These are phyloP conservation scores for Apophysomyces ossiformis DNA, from an alignment of 371 early-diverging fungal species.

Conservation along the genomic window DNA sequence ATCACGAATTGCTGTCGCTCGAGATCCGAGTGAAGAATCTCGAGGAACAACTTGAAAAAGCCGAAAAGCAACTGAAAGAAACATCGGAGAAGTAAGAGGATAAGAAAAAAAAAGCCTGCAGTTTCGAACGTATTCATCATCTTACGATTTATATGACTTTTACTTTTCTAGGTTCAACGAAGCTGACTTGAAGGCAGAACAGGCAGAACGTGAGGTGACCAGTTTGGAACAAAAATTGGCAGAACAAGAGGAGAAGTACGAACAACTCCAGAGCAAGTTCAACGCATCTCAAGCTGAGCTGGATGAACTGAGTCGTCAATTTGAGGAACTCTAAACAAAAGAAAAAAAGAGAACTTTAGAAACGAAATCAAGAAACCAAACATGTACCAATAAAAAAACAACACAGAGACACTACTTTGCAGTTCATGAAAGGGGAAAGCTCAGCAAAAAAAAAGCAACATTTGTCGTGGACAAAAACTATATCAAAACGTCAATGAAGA, in stretches of 20 bases:
- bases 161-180: slow-evolving; percentile 60
- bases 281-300: slow-evolving; percentile 69
- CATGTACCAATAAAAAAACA: background rate
- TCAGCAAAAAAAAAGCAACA: background rate
- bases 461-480: no score
- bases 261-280: slow-evolving; percentile 68
- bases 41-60: slow-evolving; percentile 70
- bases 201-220: slow-evolving; percentile 70
- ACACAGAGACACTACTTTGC: background rate
- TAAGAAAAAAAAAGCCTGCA: background rate
- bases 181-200: slow-evolving; percentile 79
- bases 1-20: slow-evolving; percentile 76
- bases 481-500: no score
- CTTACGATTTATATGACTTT: no score
- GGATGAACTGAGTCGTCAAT: slow-evolving; percentile 73
- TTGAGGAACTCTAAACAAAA: slow-evolving; percentile 69
- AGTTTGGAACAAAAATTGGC: slow-evolving; percentile 68
- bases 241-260: slow-evolving; percentile 67
- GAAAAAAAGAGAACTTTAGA: no score
- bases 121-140: background rate
- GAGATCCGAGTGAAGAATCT: slow-evolving; percentile 69
- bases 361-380: background rate
- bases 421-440: background rate
- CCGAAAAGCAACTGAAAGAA: slow-evolving; percentile 61
- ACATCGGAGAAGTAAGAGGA: slow-evolving; percentile 67